Evolutionary conservation across 805 yeast genomes (phyloP), one percentile per base, ranked within the genome.

Genomic region (Kodamaea neixiangensis): DNA sequence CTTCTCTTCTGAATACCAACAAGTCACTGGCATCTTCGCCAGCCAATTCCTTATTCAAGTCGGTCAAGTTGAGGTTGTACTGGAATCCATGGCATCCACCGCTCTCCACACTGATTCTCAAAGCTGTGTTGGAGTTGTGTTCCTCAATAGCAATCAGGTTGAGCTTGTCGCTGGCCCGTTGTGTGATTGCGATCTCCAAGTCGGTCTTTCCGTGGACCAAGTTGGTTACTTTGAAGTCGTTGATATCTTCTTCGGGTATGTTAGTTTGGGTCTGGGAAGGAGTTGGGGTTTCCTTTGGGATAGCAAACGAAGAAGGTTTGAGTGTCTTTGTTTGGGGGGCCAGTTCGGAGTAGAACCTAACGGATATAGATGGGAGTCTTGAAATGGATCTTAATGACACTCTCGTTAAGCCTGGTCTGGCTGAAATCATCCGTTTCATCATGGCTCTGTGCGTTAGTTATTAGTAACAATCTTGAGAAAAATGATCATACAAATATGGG

Each of bases 51-150:
- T 67, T 59, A 3, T 53, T 50, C 40, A 72, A 57, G 52, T 79
- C 77, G 3, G 83, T 77, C 42, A 94, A 75, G 48, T 82, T 79
- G 61, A 94, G 72, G 56, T 86, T 79, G 64, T 94, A 94, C 68
- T 94, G 98, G 69, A 89, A 94, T 15, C 99, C 99, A 67, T 94
- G 99, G 66, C 99, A 94, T 1, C 99, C 99, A 7, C 99, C 99
- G 62, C 96, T 87, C 59, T 91, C 97, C 7, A 94, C 97, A 10
- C 77, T 72, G 3, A 93, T 81, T 47, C 87, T 74, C 15, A 93
- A 71, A 0, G 90, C 89, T n/a, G 83, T 61, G 31, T 82, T 71
- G 0, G 82, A 81, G 48, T 85, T 79, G 7, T 71, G 57, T 50
- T 89, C 96, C 7, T 72, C 73, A 5, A 64, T 58, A 10, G 82